These are phyloP conservation scores for Coemansia sp. DNA, from an alignment of 192 early-diverging fungal species.

Conservation along the genomic window DNA sequence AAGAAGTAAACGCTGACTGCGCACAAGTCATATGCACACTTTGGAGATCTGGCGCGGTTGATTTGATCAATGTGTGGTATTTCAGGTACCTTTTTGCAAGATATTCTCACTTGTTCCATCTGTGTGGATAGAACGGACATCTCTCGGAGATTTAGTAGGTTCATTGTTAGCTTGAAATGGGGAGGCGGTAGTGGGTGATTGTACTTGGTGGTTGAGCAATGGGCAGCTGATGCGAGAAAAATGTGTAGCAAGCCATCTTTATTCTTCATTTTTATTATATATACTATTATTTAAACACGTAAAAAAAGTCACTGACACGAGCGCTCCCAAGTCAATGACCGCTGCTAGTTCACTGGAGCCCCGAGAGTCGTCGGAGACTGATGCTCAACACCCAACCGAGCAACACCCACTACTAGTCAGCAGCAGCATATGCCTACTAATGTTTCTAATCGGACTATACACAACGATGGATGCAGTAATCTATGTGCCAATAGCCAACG, in stretches of 20 bases:
- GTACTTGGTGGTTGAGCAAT: neutral
- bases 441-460: constrained; percentile 24
- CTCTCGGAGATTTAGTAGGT: neutral
- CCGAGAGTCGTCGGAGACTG: neutral
- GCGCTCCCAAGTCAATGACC: neutral
- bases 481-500: constrained; percentile 67
- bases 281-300: neutral
- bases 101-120: neutral
- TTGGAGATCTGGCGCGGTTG: neutral
- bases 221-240: neutral
- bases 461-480: constrained; percentile 22
- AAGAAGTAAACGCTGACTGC: neutral
- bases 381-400: neutral
- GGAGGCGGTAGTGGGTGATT: neutral
- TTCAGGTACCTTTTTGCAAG: neutral
- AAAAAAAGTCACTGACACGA: neutral
- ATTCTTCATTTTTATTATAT: neutral
- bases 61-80: neutral
- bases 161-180: neutral
- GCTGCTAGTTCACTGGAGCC: neutral
- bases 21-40: neutral
- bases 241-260: neutral
- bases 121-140: neutral
- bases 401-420: neutral
- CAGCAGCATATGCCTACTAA: neutral